phyloP scores from a whole-genome alignment of 225 moss, liverwort and hornwort species.

The Rhytidiadelphus loreus region DNA sequence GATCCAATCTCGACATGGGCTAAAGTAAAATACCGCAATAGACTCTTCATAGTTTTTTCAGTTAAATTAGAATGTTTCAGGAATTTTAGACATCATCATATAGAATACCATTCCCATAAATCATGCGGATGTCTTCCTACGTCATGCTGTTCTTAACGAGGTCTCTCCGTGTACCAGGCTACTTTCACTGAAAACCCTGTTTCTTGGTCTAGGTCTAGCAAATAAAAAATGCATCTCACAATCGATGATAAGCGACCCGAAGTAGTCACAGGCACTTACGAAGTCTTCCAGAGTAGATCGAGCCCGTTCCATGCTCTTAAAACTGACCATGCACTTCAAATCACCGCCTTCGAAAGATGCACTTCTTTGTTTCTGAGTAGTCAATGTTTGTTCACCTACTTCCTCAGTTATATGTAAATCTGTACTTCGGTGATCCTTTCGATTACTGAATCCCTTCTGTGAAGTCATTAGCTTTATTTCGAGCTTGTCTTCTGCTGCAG shows the following conservation, averaged over 20 bases:
- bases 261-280: constrained; percentile 25
- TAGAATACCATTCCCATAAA: background rate
- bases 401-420: background rate
- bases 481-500: background rate
- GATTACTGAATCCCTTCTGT: background rate
- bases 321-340: constrained; percentile 36
- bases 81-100: background rate
- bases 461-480: background rate
- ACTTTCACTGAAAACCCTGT: background rate
- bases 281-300: constrained; percentile 89
- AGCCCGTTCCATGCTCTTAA: constrained; percentile 78
- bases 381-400: background rate
- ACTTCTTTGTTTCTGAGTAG: background rate
- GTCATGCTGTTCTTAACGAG: background rate
- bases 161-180: background rate
- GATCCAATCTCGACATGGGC: background rate
- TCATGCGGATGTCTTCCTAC: background rate
- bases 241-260: background rate
- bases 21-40: background rate
- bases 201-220: background rate
- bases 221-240: background rate
- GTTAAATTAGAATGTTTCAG: background rate
- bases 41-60: background rate
- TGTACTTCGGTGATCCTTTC: background rate
- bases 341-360: background rate